These are phyloP conservation scores for Umbelopsis sp. DNA, from an alignment of 371 early-diverging fungal species.

Conservation along the genomic window DNA sequence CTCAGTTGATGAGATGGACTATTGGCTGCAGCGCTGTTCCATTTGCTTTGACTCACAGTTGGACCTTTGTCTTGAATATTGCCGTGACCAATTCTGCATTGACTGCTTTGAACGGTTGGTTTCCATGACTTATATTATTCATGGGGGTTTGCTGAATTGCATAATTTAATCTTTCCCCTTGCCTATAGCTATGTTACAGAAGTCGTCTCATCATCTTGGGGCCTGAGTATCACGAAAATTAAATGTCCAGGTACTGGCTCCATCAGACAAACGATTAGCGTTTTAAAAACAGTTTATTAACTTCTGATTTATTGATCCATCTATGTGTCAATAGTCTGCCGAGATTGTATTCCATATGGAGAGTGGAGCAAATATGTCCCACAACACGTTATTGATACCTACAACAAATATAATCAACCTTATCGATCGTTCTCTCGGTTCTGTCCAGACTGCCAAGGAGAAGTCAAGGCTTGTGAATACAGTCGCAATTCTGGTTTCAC, in stretches of 20 bases:
- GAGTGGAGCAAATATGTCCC: constrained; percentile 66
- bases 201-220: constrained; percentile 72
- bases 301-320: background rate
- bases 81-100: constrained; percentile 70
- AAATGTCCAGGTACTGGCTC: constrained; percentile 43
- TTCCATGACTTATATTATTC: constrained; percentile 11
- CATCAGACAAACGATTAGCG: background rate
- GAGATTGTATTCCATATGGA: constrained; percentile 52
- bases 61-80: constrained; percentile 66
- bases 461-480: constrained; percentile 48
- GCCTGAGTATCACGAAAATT: constrained; percentile 65
- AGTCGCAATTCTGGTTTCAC: constrained; percentile 16
- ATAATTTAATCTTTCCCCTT: constrained; percentile 11
- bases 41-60: constrained; percentile 71
- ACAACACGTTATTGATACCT: constrained; percentile 44
- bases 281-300: background rate
- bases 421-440: constrained; percentile 65
- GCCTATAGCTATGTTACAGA: constrained; percentile 63
- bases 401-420: constrained; percentile 65
- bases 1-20: constrained; percentile 49
- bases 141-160: background rate
- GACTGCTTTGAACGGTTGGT: constrained; percentile 65
- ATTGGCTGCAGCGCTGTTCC: constrained; percentile 65
- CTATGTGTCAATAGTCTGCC: constrained; percentile 45
- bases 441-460: constrained; percentile 65